A percentile compares a stretch with the other conserved stretches of the same genome.
Conservation (phyloP, 805 yeast genomes). For the Torulaspora delbrueckii region DNA sequence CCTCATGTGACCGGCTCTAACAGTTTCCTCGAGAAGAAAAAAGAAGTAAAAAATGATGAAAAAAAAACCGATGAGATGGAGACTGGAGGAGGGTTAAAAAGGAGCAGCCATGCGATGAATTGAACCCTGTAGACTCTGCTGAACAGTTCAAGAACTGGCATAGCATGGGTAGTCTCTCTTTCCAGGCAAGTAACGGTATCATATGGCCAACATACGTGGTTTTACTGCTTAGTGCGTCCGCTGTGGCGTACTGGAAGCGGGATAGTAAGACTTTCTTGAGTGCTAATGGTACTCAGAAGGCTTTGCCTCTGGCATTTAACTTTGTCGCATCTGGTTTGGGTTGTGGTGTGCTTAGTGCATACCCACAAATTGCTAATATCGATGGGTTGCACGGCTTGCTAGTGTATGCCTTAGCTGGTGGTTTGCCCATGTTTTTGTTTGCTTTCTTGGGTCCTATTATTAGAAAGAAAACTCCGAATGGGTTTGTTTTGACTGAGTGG, state of each 20-base stretch:
- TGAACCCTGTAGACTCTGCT: not conserved
- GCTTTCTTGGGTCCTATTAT: slow-evolving; percentile 78
- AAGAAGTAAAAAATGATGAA: not conserved
- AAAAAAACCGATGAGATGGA: not conserved
- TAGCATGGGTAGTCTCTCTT: slow-evolving; percentile 42
- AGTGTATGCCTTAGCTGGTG: slow-evolving; percentile 73
- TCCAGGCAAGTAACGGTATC: slow-evolving; percentile 57
- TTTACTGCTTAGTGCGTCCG: slow-evolving; percentile 50
- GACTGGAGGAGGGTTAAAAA: not conserved
- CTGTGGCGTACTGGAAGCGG: slow-evolving; percentile 55
- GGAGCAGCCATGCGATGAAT: not conserved
- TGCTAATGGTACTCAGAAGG: slow-evolving; percentile 75
- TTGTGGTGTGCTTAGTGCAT: slow-evolving; percentile 80
- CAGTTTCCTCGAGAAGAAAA: not conserved
- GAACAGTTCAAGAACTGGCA: too few relatives aligned
- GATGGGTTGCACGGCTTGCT: slow-evolving; percentile 84
- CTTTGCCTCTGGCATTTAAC: slow-evolving; percentile 76
- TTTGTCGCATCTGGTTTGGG: slow-evolving; percentile 94
- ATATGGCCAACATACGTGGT: slow-evolving; percentile 56
- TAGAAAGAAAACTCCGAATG: slow-evolving; percentile 75
- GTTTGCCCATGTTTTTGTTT: slow-evolving; percentile 81
- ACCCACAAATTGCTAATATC: slow-evolving; percentile 78
- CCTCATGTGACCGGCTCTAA: not conserved
- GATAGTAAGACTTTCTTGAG: slow-evolving; percentile 57
- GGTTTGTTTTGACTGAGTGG: slow-evolving; percentile 92